These are phyloP conservation scores for Mimosa pudica DNA, from an alignment of 306 rosid species.

Conservation along the genomic window DNA sequence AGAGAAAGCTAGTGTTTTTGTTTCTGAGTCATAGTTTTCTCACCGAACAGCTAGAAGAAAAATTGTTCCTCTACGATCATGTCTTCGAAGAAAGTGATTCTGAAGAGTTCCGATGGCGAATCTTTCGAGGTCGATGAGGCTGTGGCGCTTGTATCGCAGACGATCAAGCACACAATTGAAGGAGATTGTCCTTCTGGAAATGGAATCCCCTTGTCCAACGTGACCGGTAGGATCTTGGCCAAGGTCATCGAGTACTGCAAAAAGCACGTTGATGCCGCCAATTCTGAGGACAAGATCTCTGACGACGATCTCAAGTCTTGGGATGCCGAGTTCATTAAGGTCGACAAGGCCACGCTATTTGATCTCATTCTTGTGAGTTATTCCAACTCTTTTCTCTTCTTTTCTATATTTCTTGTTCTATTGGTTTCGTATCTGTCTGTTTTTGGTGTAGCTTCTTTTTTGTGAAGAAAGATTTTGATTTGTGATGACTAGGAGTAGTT, in stretches of 20 bases:
- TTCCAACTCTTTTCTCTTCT: too few species aligned
- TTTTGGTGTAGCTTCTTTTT: background rate
- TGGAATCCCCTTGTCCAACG: constrained; percentile 79
- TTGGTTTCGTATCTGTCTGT: background rate
- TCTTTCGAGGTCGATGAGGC: constrained; percentile 72
- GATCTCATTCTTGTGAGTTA: constrained; percentile 70
- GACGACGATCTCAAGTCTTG: constrained; percentile 64
- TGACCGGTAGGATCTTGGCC: constrained; percentile 72
- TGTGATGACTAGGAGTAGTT: background rate
- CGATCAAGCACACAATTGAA: constrained; percentile 75
- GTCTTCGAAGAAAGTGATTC: constrained; percentile 55
- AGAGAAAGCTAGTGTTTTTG: background rate
- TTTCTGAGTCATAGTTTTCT: background rate
- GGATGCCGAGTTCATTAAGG: constrained; percentile 77
- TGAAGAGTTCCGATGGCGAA: constrained; percentile 78
- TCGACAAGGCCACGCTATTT: constrained; percentile 76
- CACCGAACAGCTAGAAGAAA: background rate
- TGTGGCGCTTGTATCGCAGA: constrained; percentile 78
- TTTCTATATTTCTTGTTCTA: background rate
- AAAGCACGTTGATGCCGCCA: constrained; percentile 58
- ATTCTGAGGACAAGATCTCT: constrained; percentile 49
- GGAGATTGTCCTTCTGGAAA: constrained; percentile 61
- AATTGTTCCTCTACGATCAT: background rate
- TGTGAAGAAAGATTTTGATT: background rate
- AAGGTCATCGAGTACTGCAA: constrained; percentile 83